A percentile compares a stretch with the other conserved stretches of the same genome.
phyloP scores from a whole-genome alignment of 2,329 filamentous ascomycete species.

The Hymenoscyphus scutula region DNA sequence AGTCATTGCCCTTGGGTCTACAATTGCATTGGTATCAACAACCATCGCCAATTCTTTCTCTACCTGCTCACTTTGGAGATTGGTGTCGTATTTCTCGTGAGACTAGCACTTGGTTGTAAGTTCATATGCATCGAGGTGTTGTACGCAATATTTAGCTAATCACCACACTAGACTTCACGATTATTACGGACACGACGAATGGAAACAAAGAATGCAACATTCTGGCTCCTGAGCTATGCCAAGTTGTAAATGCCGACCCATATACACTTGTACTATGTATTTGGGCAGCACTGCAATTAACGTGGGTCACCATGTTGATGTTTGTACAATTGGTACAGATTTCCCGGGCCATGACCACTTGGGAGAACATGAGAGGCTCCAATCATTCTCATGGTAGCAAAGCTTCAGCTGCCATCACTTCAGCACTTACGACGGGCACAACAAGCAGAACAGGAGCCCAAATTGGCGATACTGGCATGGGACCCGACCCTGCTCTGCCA shows the following conservation, averaged over 20 bases:
- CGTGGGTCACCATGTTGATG: conserved; percentile 96
- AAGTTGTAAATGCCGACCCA: conserved; percentile 73
- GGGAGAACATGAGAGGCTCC: conserved; percentile 89
- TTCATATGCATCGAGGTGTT: conserved; percentile 9
- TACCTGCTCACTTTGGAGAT: conserved; percentile 78
- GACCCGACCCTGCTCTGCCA: conserved; percentile 55
- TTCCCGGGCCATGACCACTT: conserved; percentile 89
- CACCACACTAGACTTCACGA: conserved; percentile 58
- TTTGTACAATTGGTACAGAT: conserved; percentile 93
- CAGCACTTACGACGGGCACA: conserved; percentile 71
- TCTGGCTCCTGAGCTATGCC: conserved; percentile 72
- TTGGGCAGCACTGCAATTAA: conserved; percentile 81
- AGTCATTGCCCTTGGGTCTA: conserved; percentile 98
- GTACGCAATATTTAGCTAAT: conserved; percentile 32
- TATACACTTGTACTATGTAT: conserved; percentile 77
- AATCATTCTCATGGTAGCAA: conserved; percentile 55
- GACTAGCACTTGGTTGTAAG: conserved; percentile 71
- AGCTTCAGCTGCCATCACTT: conserved; percentile 59
- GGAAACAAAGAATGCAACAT: conserved; percentile 65
- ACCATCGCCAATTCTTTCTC: conserved; percentile 91
- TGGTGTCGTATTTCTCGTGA: conserved; percentile 71
- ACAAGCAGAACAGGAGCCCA: conserved; percentile 66
- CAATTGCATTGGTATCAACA: conserved; percentile 94
- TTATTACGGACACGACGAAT: conserved; percentile 47
- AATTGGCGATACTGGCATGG: conserved; percentile 63